Base-by-base conservation (phyloP, 2,329 filamentous ascomycete species). In the Didymella keratinophila region DNA sequence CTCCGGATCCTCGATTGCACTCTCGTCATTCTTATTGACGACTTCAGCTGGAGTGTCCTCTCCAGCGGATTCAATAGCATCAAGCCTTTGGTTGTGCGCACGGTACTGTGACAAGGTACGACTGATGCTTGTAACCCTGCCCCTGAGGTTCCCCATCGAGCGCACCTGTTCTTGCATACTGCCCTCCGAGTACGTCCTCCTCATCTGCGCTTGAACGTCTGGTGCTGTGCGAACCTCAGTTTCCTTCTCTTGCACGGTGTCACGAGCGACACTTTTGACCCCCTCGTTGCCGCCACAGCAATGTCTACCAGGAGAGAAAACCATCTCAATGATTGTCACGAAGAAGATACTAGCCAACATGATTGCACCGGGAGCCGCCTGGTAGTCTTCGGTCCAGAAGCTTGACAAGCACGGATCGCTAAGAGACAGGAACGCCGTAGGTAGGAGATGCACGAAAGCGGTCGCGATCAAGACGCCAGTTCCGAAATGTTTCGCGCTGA, bases 391-490 rank as follows among this genome's bases (percentile, higher is more conserved):
- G 11, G 80, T 84, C 73, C 86, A 87, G 41, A 88, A 77, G 52
- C 82, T 79, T 3, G 86, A 85, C 3, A 88, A 81, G 64, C 86
- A 79, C 43, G 78, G 75, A 50, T 79, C 64, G 51, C 69, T 72
- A 14, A 79, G 69, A 6, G 75, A 78, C 30, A 69, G 75, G 67
- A 87, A 88, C 5, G 86, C 85, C 4, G 84, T 87, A 0, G 86
- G 86, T 10, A 88, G 80, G 54, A 87, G 76, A 75, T 93, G 91
- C 18, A 94, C 90, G 72, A 95, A 95, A 52, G 91, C 90, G 1
- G 91, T 95, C 16, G 91, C 91, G 60, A 94, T 88, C 18, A 95
- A 81, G 21, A 95, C 91, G 45, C 91, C 91, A 0, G 91, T 95
- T 63, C 91, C 75, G 42, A 77, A 77, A 67, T 87, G 85, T 63